Base-by-base conservation (phyloP, 441 rosid genomes). In the Monsonia emarginata region DNA sequence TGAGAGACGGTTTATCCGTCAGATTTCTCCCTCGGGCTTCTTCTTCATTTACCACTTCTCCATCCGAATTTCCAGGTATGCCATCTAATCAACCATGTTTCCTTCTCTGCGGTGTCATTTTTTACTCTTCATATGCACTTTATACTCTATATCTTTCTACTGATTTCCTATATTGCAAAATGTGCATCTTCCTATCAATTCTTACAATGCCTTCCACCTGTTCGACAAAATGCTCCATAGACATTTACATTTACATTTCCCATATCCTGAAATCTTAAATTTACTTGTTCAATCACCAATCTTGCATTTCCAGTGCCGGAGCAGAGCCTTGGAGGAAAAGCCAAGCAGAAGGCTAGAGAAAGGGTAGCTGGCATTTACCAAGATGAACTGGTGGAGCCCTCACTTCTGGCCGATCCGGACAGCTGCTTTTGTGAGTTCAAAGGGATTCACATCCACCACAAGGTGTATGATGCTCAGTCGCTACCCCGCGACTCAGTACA, bases 381-480 rank as follows among this genome's bases (percentile, higher is more conserved):
- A 68, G 90, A 90, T 72, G 85, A 88, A 42, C 64, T 84, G 30
- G 26, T 80, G 77, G 86, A 88, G 57, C 94, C 94, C 4, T 65
- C 64, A 57, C 79, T 70, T 70, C 78, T 92, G 63, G 96, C 94
- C 10, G 98, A 92, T 76, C 83, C 90, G 7, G 97, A 88, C 80
- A 88, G 98, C 65, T 80, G 82, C 69, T 92, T 92, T 75, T 92
- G 89, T 50, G 96, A 92, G 87, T 90, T 92, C 75, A 77, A 81
- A 64, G 96, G 97, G 57, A 80, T 92, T 54, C 79, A 78, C 26
- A 80, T 92, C 36, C 96, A 90, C 79, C 84, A 89, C 81, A 92
- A 92, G 80, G 74, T 84, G 0, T 76, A 69, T 61, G 79, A 79
- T 70, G 78, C 87, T 65, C 78, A 62, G 0, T 69, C 78, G 46